Percentiles rank a stretch among this genome's conserved stretches.
Conservation (phyloP, 2,329 filamentous ascomycete genomes). For the Scopulariopsis brevicaulis region DNA sequence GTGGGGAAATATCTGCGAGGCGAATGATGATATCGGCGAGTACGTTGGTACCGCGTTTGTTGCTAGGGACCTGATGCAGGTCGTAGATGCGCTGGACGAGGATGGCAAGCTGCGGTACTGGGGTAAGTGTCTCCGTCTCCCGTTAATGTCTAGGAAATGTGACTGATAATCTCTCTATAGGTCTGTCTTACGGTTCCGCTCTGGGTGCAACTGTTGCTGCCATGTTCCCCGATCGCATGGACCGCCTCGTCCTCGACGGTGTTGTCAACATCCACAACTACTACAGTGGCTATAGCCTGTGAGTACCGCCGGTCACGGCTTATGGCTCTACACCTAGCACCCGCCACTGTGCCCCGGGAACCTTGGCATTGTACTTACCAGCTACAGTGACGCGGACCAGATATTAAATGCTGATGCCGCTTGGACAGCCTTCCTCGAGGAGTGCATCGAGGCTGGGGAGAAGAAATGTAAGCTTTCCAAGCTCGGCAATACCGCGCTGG, state of each 20-base stretch:
- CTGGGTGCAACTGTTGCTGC: constrained; percentile 24
- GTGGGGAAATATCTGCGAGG: constrained; percentile 13
- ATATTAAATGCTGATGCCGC: background rate
- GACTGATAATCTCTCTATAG: constrained; percentile 8
- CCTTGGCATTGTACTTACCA: background rate
- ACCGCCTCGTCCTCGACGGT: constrained; percentile 24
- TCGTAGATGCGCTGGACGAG: constrained; percentile 23
- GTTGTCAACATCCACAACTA: constrained; percentile 18
- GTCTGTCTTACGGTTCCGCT: constrained; percentile 26
- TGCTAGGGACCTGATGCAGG: constrained; percentile 24
- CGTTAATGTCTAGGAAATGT: background rate
- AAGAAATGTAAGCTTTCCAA: constrained; percentile 23
- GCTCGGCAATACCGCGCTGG: constrained; percentile 28
- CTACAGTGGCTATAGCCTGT: constrained; percentile 7
- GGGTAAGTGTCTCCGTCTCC: constrained; percentile 12
- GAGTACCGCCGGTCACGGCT: background rate
- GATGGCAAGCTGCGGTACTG: constrained; percentile 24
- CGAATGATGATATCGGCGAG: constrained; percentile 10
- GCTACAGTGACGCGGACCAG: constrained; percentile 11
- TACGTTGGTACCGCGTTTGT: constrained; percentile 19
- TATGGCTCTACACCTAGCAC: too few species aligned
- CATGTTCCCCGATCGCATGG: constrained; percentile 29
- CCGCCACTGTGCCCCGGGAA: background rate
- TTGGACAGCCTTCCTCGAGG: background rate
- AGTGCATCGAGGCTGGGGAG: background rate